A percentile compares a stretch with the other conserved stretches of the same genome.
Evolutionary conservation across 2,329 filamentous ascomycete species (phyloP).

Genomic region (Drechslerella dactyloides): DNA sequence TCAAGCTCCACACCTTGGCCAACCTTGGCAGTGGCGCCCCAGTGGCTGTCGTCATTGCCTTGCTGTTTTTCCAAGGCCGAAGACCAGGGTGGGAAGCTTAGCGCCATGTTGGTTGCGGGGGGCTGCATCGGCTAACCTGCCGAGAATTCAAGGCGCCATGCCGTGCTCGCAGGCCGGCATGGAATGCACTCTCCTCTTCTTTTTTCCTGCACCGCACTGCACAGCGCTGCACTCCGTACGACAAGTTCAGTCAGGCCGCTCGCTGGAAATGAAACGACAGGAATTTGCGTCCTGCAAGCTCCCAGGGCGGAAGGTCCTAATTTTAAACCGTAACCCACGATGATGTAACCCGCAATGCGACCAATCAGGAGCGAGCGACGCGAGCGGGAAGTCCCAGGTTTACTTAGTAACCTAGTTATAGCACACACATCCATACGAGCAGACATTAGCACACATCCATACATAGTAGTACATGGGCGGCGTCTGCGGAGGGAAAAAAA

Average conservation of each 20-base stretch:
- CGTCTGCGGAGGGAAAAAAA: too few species aligned
- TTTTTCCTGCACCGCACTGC: too few species aligned
- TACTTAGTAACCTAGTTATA: neutral
- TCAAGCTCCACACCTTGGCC: too few species aligned
- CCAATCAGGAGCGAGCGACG: neutral
- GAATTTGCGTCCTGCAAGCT: neutral
- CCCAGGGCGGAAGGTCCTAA: neutral
- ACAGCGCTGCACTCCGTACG: neutral
- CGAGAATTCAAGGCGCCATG: neutral
- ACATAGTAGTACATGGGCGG: too few species aligned
- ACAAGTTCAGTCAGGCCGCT: neutral
- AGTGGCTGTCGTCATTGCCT: neutral
- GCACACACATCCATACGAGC: too few species aligned
- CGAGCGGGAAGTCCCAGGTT: neutral
- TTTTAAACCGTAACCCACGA: conserved; percentile 2
- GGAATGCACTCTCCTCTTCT: too few species aligned
- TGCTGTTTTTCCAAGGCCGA: neutral
- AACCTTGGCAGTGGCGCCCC: too few species aligned
- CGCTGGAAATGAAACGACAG: neutral
- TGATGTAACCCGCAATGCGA: conserved; percentile 2
- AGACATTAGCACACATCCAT: too few species aligned
- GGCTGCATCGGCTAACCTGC: neutral
- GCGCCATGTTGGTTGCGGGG: neutral
- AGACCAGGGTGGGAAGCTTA: neutral
- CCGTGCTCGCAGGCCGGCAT: too few species aligned